Base-by-base conservation (phyloP, 2,329 filamentous ascomycete genomes). In the Hymenoscyphus fraxineus region DNA sequence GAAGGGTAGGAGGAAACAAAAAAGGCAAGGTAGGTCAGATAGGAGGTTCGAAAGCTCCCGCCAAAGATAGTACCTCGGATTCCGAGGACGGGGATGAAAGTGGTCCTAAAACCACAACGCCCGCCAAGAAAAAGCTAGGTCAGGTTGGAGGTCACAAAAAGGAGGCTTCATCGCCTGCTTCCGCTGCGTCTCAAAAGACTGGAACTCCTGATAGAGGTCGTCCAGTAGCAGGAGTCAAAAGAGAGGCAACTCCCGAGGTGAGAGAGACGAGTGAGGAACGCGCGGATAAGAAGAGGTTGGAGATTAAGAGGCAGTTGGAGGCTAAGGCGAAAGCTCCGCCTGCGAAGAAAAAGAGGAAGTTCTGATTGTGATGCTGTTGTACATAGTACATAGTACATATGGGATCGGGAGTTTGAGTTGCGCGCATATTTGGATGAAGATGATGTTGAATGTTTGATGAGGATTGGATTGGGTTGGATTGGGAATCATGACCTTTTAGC, bases 281-380 rank as follows among this genome's bases (percentile, higher is more conserved):
- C 40, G 74, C 74, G 16, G 66, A 75, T 66, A 70, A 66, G 61
- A 76, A 73, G 60, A 68, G 74, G 35, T 65, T 60, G 31, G 58
- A 67, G 63, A 58, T 75, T 63, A 72, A 72, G 59, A 69, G 65
- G 60, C 70, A 75, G 59, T 66, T 76, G 65, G 74, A 74, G 60
- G 70, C 66, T 63, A 76, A 76, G 60, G 68, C 70, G 10, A 73
- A 69, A 57, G 69, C 65, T n/a, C 71, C 66, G 15, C 73, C 74
- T 15, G 68, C 64, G 13, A 76, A 73, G 62, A 76, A 76, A 66
- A 76, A 74, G 65, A 68, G 73, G 64, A 76, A 73, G 47, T 76
- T 76, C 66, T 76, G 61, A 71, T 51, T 51, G 19, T 51, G 44
- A 16, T 51, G 22, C 12, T 51, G n/a, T 22, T 44, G 41, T 44